A percentile compares a stretch with the other conserved stretches of the same genome.
Evolutionary conservation across 202 grass and related monocot genomes (phyloP).

Genomic region (Cymbopogon flexuosus): DNA sequence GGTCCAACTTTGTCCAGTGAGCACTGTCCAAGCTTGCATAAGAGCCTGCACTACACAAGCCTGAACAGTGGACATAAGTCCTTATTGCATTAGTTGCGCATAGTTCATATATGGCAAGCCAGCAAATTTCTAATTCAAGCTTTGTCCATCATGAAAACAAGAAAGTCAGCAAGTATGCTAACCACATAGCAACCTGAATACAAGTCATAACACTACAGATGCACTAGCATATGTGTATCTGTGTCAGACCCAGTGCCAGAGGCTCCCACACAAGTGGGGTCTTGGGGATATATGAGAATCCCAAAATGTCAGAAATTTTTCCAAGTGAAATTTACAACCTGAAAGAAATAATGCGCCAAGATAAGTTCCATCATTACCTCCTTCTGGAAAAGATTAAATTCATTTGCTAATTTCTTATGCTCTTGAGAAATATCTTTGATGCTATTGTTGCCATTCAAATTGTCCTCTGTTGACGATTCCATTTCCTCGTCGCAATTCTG

Average conservation of each 20-base stretch:
- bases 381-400: constrained; percentile 70
- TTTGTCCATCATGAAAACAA: background rate
- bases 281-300: background rate
- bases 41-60: background rate
- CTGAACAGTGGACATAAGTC: background rate
- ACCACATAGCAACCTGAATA: constrained; percentile 11
- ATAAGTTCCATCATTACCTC: constrained; percentile 67
- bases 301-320: background rate
- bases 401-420: constrained; percentile 56
- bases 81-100: background rate
- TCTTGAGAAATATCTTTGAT: constrained; percentile 64
- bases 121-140: background rate
- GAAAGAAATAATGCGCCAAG: constrained; percentile 14
- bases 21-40: background rate
- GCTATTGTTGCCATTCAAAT: constrained; percentile 28
- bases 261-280: too few species aligned
- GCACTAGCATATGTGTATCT: background rate
- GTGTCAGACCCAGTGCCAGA: too few species aligned
- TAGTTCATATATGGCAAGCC: background rate
- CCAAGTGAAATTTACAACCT: background rate
- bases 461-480: constrained; percentile 28
- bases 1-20: too few species aligned
- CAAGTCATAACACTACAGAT: constrained; percentile 1
- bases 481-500: constrained; percentile 45
- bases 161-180: background rate